These are phyloP conservation scores for Fomitopsis pulvina DNA, from an alignment of 768 basidiomycete genomes.

Conservation along the genomic window DNA sequence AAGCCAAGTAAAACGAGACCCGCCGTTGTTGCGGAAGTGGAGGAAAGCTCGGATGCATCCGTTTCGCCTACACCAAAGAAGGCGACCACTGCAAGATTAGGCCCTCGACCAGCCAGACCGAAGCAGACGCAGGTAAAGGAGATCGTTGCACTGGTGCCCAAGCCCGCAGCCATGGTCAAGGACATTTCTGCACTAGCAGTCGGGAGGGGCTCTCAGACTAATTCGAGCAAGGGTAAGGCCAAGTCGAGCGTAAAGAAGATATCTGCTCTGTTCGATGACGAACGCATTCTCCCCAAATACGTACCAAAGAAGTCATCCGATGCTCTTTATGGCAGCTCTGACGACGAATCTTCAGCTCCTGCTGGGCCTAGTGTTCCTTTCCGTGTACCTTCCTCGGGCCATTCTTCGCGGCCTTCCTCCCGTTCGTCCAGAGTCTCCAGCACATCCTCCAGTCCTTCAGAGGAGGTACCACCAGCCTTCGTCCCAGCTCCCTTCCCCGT, in stretches of 20 bases:
- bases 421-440: too few relatives aligned
- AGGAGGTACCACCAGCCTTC: too few relatives aligned
- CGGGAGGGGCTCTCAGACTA: neutral
- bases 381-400: too few relatives aligned
- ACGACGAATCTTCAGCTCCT: too few relatives aligned
- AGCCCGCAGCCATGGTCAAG: slow-evolving; percentile 1
- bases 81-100: slow-evolving; percentile 7
- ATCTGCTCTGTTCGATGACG: neutral
- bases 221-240: neutral
- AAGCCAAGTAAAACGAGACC: slow-evolving; percentile 6
- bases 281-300: neutral
- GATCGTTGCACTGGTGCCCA: neutral
- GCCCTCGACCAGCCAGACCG: neutral
- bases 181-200: slow-evolving; percentile 10
- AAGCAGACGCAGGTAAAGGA: too few relatives aligned
- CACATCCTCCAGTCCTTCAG: too few relatives aligned
- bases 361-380: too few relatives aligned
- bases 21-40: neutral
- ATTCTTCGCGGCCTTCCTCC: too few relatives aligned
- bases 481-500: neutral
- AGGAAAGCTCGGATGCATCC: neutral
- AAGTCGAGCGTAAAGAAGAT: neutral
- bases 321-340: neutral
- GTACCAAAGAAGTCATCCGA: neutral
- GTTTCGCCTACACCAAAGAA: neutral